Evolutionary conservation across 2,329 filamentous ascomycete species (phyloP).

Genomic region (Fusarium nodosum): DNA sequence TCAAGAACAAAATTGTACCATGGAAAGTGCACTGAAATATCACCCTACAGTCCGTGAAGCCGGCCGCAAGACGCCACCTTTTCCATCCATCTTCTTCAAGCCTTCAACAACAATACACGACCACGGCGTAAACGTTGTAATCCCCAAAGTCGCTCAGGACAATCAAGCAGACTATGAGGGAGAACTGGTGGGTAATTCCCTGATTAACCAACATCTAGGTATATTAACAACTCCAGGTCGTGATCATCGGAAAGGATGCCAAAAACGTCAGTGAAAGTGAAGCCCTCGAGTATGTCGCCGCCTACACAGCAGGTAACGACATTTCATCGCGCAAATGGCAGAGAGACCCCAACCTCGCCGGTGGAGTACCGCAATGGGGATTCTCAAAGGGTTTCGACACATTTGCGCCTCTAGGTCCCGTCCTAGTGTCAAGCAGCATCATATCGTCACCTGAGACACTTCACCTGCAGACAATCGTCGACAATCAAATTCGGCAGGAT

Average conservation of each 20-base stretch:
- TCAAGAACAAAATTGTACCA: too few species aligned
- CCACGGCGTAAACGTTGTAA: conserved; percentile 56
- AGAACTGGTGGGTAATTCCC: conserved; percentile 51
- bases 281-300: conserved; percentile 65
- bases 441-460: conserved; percentile 60
- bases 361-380: conserved; percentile 68
- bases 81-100: conserved; percentile 65
- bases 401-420: conserved; percentile 66
- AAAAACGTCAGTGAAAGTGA: conserved; percentile 61
- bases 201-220: too few species aligned
- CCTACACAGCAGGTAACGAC: conserved; percentile 69
- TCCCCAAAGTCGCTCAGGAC: conserved; percentile 62
- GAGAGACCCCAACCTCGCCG: conserved; percentile 62
- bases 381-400: conserved; percentile 71
- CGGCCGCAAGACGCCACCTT: conserved; percentile 63
- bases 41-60: conserved; percentile 59
- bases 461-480: conserved; percentile 60
- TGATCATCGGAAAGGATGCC: conserved; percentile 63
- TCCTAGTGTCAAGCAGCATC: conserved; percentile 58
- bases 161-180: conserved; percentile 64
- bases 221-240: conserved; percentile 42
- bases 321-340: conserved; percentile 67
- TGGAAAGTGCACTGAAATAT: too few species aligned
- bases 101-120: conserved; percentile 57
- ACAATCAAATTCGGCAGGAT: conserved; percentile 63